Base-by-base conservation (phyloP, 75 land plant genomes). In the Sequoiadendron giganteum region DNA sequence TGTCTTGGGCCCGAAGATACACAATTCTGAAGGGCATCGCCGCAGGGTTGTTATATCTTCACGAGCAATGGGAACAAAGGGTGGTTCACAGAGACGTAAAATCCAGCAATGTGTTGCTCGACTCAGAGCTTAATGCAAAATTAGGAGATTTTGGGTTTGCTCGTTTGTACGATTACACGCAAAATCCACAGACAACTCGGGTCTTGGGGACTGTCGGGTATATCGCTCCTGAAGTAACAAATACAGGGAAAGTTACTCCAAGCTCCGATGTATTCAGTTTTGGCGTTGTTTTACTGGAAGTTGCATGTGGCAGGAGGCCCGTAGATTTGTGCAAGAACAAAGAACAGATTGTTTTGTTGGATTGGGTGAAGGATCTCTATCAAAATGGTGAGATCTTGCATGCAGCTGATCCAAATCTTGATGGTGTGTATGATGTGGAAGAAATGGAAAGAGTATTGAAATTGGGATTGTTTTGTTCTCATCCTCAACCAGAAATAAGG, bases 71-170 rank as follows among this genome's bases (percentile, higher is more conserved):
- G 61, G 90, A 89, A 84, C 52, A 73, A 34, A 43, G 54, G 28
- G 55, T 88, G 0, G 65, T 92, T 4, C 94, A 93, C 86, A 52
- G 94, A 38, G 93, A 93, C 48, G 88, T 93, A 28, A 93, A 88
- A 70, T 58, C 89, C n/a, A 85, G 90, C 87, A 89, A 89, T 73
- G 87, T 89, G 7, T 25, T 89, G 65, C 55, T 89, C 19, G 90
- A 89, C 32, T 47, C 56, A 15, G 87, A 89, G 6, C 16, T 89
- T 21, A 89, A 86, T 19, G 90, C 88, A 54, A 85, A 87, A 34
- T 32, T 89, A 3, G 90, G 87, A 19, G 90, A 89, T 77, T 89
- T 89, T 47, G 87, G 90, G 81, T 55, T 89, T 32, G 90, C 90
- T 18, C 43, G 90, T 10, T 40, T 89, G 14, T 86, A 85, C 42